Conservation (phyloP, 2,329 filamentous ascomycete species). For the Nemania sp. region DNA sequence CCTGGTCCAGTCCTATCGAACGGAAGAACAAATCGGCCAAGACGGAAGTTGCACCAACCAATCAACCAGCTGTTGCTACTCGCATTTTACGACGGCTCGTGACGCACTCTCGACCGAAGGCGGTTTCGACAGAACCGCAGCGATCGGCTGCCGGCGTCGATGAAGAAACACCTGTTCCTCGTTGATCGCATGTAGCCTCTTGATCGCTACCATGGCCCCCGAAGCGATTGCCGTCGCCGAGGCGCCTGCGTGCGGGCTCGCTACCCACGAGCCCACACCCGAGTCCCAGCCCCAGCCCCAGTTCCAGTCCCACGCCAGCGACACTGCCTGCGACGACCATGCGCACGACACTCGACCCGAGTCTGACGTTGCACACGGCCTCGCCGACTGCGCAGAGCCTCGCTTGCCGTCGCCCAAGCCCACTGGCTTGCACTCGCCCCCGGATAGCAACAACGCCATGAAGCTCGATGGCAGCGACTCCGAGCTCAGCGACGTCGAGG, state of each 20-base stretch:
- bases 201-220: constrained; percentile 54
- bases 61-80: not conserved
- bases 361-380: constrained; percentile 12
- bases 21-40: not conserved
- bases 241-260: constrained; percentile 43
- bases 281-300: no score
- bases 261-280: constrained; percentile 32
- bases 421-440: constrained; percentile 62
- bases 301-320: constrained; percentile 25
- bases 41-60: constrained; percentile 22
- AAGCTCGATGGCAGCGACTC: constrained; percentile 64
- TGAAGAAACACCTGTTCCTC: constrained; percentile 18
- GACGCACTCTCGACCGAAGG: constrained; percentile 13
- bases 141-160: constrained; percentile 19
- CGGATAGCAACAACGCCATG: constrained; percentile 63
- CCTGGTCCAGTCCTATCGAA: not conserved
- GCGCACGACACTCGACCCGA: constrained; percentile 7
- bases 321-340: constrained; percentile 31
- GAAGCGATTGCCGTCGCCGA: constrained; percentile 56
- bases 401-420: constrained; percentile 45
- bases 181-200: constrained; percentile 49
- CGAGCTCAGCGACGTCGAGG: constrained; percentile 67
- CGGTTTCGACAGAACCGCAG: constrained; percentile 20
- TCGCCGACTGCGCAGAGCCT: constrained; percentile 18
- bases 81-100: constrained; percentile 4